Evolutionary conservation across 2,329 filamentous ascomycete genomes (phyloP).

Genomic region (Nemania sp.): DNA sequence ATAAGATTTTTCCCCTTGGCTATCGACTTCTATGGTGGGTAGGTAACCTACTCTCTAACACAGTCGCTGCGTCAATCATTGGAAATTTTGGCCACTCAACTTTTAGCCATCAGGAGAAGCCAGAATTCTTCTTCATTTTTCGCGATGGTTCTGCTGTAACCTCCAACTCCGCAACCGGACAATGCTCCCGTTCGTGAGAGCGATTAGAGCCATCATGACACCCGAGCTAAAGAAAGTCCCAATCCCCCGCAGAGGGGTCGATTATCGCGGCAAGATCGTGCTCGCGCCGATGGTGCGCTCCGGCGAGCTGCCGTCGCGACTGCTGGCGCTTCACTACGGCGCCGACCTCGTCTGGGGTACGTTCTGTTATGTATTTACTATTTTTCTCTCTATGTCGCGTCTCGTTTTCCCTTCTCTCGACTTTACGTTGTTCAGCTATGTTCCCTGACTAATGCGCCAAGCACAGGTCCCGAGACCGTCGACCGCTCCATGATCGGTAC

Average conservation of each 20-base stretch:
- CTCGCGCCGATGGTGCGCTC: slow-evolving; percentile 97
- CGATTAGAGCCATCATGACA: slow-evolving; percentile 59
- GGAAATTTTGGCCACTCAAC: not conserved
- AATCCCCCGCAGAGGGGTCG: slow-evolving; percentile 84
- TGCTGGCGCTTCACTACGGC: slow-evolving; percentile 89
- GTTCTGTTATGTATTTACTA: slow-evolving; percentile 25
- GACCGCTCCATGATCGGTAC: slow-evolving; percentile 91
- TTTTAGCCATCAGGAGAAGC: not conserved
- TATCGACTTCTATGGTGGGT: no score
- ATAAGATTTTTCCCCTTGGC: slow-evolving; percentile 16
- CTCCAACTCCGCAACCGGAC: slow-evolving; percentile 5
- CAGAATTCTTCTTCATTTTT: slow-evolving; percentile 1
- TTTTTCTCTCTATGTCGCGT: not conserved
- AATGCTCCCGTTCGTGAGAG: slow-evolving; percentile 33
- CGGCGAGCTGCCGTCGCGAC: slow-evolving; percentile 88
- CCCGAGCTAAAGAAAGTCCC: slow-evolving; percentile 68
- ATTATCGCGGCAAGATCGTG: slow-evolving; percentile 92
- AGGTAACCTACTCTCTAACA: no score
- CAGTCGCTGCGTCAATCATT: no score
- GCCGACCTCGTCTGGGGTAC: slow-evolving; percentile 94
- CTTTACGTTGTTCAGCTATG: no score
- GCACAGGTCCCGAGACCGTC: slow-evolving; percentile 83
- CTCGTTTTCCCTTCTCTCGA: not conserved
- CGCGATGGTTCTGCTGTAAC: slow-evolving; percentile 8
- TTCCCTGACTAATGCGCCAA: not conserved